phyloP scores from a whole-genome alignment of 139 green algal genomes.

The Tetradesmus obliquus region DNA sequence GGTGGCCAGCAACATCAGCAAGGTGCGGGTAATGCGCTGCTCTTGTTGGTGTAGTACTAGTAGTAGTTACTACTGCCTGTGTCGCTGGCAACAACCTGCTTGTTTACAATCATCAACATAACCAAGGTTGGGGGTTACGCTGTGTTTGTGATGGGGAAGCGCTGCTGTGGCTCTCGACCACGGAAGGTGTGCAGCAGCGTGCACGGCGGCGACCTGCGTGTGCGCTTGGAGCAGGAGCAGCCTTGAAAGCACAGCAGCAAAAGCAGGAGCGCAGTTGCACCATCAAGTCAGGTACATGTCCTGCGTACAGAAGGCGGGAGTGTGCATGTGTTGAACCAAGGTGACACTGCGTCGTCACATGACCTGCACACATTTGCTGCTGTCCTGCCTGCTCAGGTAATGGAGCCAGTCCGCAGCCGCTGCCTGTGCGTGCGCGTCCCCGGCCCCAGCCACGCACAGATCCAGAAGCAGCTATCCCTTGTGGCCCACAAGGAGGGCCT shows the following conservation, averaged over 20 bases:
- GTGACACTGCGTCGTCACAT: not conserved
- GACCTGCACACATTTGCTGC: not conserved
- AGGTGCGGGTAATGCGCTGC: conserved; percentile 60
- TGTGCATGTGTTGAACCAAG: too few relatives aligned
- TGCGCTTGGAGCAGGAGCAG: too few relatives aligned
- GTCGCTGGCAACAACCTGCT: too few relatives aligned
- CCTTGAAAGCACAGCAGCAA: too few relatives aligned
- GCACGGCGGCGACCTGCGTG: too few relatives aligned
- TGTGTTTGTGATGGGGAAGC: not conserved
- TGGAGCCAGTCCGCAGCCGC: conserved; percentile 92
- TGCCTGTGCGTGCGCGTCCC: conserved; percentile 94
- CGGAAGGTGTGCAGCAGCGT: too few relatives aligned
- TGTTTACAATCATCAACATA: too few relatives aligned
- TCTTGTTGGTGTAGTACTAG: not conserved
- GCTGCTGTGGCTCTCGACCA: not conserved
- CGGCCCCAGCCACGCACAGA: conserved; percentile 72
- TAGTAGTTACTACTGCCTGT: not conserved
- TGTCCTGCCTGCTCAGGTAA: conserved; percentile 71
- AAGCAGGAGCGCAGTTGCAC: too few relatives aligned
- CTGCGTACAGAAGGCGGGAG: too few relatives aligned
- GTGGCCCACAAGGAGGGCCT: conserved; percentile 86
- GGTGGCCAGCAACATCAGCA: conserved; percentile 87
- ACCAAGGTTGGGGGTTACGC: too few relatives aligned
- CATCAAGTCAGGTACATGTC: too few relatives aligned
- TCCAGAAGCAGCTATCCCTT: conserved; percentile 74